Percentiles rank a stretch among this genome's conserved stretches.
These are phyloP conservation scores for Parascedosporium putredinis DNA, from an alignment of 2,329 filamentous ascomycete species.

Conservation along the genomic window DNA sequence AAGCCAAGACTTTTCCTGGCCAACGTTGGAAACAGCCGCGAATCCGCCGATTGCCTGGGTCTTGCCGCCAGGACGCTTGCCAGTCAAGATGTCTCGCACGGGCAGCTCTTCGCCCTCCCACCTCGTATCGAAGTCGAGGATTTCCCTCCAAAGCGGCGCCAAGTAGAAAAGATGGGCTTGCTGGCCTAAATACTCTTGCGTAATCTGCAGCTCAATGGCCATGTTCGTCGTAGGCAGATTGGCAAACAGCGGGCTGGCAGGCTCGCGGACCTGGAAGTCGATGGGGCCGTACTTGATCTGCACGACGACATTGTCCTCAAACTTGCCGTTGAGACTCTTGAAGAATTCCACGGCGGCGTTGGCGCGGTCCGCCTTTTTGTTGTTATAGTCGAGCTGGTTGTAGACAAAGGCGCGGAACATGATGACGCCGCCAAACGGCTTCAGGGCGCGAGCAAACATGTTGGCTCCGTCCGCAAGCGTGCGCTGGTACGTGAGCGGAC, in stretches of 20 bases:
- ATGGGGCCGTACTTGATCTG: constrained; percentile 69
- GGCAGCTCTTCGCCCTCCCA: constrained; percentile 44
- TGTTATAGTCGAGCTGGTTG: constrained; percentile 38
- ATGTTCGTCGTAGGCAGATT: constrained; percentile 30
- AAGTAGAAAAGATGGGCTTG: constrained; percentile 60
- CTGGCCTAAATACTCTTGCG: constrained; percentile 62
- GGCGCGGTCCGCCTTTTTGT: constrained; percentile 58
- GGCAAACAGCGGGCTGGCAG: constrained; percentile 53
- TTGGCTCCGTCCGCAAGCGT: constrained; percentile 60
- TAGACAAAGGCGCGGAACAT: constrained; percentile 69
- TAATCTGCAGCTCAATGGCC: constrained; percentile 56
- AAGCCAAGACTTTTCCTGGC: constrained; percentile 55
- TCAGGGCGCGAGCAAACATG: constrained; percentile 50
- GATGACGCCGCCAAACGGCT: constrained; percentile 50
- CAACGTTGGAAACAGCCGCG: constrained; percentile 58
- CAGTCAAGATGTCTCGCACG: constrained; percentile 50
- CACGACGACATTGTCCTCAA: constrained; percentile 60
- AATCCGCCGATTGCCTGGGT: constrained; percentile 42
- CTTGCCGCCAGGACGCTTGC: constrained; percentile 44
- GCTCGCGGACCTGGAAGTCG: constrained; percentile 63
- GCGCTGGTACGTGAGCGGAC: constrained; percentile 58
- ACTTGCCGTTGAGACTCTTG: constrained; percentile 51
- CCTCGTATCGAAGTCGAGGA: constrained; percentile 57
- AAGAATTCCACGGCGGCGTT: constrained; percentile 62
- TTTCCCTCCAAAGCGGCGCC: constrained; percentile 56